Percentiles rank a stretch among this genome's conserved stretches.
Evolutionary conservation across 495 filamentous ascomycete species (phyloP).

Genomic region (Bombardia bombarda): DNA sequence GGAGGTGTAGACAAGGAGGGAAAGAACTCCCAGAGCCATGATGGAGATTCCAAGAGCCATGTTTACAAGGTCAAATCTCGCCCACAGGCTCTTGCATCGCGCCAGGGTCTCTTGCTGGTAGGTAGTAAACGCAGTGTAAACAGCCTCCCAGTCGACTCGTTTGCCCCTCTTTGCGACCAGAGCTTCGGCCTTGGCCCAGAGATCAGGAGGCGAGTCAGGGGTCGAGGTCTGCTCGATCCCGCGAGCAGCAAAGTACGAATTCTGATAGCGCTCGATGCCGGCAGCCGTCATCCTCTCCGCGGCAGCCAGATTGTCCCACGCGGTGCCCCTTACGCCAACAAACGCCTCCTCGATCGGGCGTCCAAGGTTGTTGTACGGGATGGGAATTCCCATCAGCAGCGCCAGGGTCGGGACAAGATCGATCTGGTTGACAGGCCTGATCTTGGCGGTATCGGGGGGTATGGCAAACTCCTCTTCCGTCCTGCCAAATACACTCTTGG

Average conservation of each 20-base stretch:
- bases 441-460: conserved; percentile 68
- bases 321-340: conserved; percentile 53
- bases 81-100: conserved; percentile 82
- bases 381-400: conserved; percentile 78
- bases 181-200: conserved; percentile 47
- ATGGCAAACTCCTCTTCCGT: conserved; percentile 49
- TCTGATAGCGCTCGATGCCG: conserved; percentile 85
- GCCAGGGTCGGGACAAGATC: conserved; percentile 90
- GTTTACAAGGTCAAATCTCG: conserved; percentile 75
- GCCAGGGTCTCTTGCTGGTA: conserved; percentile 74
- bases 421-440: conserved; percentile 83
- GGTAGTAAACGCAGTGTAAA: conserved; percentile 54
- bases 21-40: conserved; percentile 54
- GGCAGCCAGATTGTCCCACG: conserved; percentile 65
- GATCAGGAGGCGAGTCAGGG: conserved; percentile 43
- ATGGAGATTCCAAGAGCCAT: conserved; percentile 75
- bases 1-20: conserved; percentile 65
- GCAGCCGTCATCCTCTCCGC: conserved; percentile 73
- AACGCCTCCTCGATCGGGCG: conserved; percentile 93
- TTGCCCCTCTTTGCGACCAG: conserved; percentile 10
- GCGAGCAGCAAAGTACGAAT: conserved; percentile 45
- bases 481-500: conserved; percentile 70
- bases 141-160: conserved; percentile 24
- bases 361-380: conserved; percentile 97
- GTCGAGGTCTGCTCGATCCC: conserved; percentile 53